These are phyloP conservation scores for Chionographis japonica DNA, from an alignment of 106 monocot genomes.

Conservation along the genomic window DNA sequence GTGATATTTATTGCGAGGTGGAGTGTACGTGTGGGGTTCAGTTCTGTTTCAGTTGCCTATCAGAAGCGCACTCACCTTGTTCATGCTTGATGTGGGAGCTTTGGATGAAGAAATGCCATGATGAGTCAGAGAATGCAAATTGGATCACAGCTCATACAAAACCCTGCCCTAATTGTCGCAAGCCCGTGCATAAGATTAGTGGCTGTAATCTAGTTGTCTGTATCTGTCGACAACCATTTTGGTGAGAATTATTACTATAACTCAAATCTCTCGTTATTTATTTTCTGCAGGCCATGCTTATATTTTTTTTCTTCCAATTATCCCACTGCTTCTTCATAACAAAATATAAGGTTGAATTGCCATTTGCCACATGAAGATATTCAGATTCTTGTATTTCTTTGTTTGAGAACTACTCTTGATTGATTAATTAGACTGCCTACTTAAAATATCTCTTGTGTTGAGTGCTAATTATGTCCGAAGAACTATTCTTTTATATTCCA, in stretches of 20 bases:
- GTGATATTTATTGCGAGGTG: constrained; percentile 55
- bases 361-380: too few relatives aligned
- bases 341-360: too few relatives aligned
- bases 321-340: too few relatives aligned
- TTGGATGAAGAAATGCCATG: constrained; percentile 52
- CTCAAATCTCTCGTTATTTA: background rate
- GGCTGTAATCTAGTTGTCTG: constrained; percentile 77
- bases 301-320: background rate
- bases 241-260: constrained; percentile 39
- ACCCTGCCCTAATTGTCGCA: constrained; percentile 69
- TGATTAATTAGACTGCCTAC: too few relatives aligned
- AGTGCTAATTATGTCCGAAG: too few relatives aligned
- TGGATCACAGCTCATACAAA: constrained; percentile 71
- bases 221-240: constrained; percentile 67
- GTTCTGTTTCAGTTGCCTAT: constrained; percentile 78
- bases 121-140: constrained; percentile 44
- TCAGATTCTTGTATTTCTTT: too few relatives aligned
- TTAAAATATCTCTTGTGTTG: too few relatives aligned
- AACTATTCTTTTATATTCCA: too few relatives aligned
- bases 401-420: too few relatives aligned
- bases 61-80: constrained; percentile 76
- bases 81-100: constrained; percentile 76
- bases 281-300: background rate
- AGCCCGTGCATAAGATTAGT: constrained; percentile 66
- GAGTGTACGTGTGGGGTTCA: constrained; percentile 68